phyloP scores from a whole-genome alignment of 345 rosid genomes.

The Trapa bicornis region DNA sequence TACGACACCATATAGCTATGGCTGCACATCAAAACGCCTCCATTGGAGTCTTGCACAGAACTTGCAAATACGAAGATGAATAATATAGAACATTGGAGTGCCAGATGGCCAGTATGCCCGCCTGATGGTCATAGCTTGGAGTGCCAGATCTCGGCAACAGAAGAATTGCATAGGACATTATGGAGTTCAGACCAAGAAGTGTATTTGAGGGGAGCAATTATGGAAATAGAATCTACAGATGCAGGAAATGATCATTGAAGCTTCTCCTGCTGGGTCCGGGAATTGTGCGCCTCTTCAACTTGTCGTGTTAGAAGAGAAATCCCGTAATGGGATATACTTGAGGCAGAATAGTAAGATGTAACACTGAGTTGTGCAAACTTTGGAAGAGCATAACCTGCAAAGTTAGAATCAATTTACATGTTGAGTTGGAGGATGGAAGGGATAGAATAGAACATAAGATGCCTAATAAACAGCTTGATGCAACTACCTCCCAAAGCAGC shows the following conservation, averaged over 20 bases:
- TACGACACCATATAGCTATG: too few species aligned
- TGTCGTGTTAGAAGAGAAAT: slow-evolving; percentile 67
- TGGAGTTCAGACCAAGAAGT: not conserved
- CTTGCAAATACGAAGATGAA: too few species aligned
- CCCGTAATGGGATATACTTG: slow-evolving; percentile 88
- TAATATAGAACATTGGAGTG: too few species aligned
- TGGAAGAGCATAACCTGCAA: slow-evolving; percentile 71
- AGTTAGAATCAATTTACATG: not conserved
- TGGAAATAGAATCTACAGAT: slow-evolving; percentile 3
- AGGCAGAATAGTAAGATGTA: slow-evolving; percentile 80
- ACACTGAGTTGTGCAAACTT: slow-evolving; percentile 72
- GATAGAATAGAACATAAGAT: not conserved
- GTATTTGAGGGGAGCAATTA: slow-evolving; percentile 1
- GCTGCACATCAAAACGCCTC: too few species aligned
- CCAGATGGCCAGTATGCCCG: too few species aligned
- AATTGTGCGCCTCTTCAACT: slow-evolving; percentile 49
- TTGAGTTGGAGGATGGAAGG: not conserved
- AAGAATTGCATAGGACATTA: not conserved
- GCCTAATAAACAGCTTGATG: not conserved
- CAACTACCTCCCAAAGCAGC: slow-evolving; percentile 85
- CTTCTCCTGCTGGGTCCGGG: slow-evolving; percentile 33
- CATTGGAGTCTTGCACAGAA: too few species aligned
- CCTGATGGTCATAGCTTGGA: not conserved
- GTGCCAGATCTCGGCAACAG: not conserved
- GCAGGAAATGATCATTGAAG: slow-evolving; percentile 21